Conservation (phyloP, 805 yeast genomes). For the Starmera caribaea region DNA sequence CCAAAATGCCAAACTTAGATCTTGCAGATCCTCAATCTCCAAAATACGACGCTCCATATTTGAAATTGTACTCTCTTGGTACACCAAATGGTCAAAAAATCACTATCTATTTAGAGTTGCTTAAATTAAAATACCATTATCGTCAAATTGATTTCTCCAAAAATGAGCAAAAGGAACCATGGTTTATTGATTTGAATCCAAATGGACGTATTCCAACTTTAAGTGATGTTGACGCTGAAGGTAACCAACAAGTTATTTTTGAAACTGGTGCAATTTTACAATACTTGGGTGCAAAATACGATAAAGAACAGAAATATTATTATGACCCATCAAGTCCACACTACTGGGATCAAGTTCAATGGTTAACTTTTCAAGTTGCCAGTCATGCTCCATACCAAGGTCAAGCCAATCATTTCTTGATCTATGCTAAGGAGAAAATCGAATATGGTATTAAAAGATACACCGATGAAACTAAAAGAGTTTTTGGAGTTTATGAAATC, state of each 20-base stretch:
- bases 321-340: constrained; percentile 24
- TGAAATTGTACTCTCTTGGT: constrained; percentile 33
- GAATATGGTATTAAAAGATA: constrained; percentile 47
- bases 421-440: constrained; percentile 38
- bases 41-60: constrained; percentile 28
- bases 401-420: constrained; percentile 40
- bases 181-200: constrained; percentile 49
- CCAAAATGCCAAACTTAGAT: not conserved
- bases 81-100: constrained; percentile 35
- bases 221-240: constrained; percentile 26
- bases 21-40: constrained; percentile 20
- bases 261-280: constrained; percentile 56
- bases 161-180: constrained; percentile 42
- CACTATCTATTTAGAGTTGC: constrained; percentile 24
- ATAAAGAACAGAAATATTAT: constrained; percentile 36
- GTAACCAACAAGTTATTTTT: constrained; percentile 33
- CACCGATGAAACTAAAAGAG: constrained; percentile 38
- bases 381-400: constrained; percentile 58
- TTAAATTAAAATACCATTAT: constrained; percentile 23
- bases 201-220: constrained; percentile 58
- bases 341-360: constrained; percentile 45
- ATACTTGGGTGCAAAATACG: constrained; percentile 53
- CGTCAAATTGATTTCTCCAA: constrained; percentile 30
- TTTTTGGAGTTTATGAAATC: constrained; percentile 44
- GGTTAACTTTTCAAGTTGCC: constrained; percentile 49